A percentile compares a stretch with the other conserved stretches of the same genome.
These are phyloP conservation scores for Eucalyptus tenuipes DNA, from an alignment of 345 rosid genomes.

Conservation along the genomic window DNA sequence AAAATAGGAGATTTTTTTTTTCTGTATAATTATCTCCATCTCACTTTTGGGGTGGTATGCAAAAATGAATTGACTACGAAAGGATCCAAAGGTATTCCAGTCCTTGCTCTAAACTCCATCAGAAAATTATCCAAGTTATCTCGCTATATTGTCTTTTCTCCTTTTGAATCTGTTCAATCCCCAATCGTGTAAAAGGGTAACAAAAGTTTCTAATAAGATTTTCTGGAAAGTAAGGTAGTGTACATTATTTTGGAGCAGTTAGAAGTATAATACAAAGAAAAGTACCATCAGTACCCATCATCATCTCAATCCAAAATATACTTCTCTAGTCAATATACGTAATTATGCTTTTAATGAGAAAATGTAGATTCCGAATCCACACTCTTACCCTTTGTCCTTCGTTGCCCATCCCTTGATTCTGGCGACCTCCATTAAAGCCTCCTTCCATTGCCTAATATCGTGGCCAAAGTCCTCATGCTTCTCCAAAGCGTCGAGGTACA, in stretches of 20 bases:
- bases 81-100: background rate
- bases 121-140: background rate
- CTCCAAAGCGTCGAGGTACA: background rate
- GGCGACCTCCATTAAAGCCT: background rate
- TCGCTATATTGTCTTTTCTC: background rate
- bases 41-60: background rate
- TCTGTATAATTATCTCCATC: background rate
- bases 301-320: background rate
- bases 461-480: background rate
- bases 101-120: background rate
- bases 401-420: background rate
- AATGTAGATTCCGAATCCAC: accelerated
- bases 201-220: background rate
- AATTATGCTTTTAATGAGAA: background rate
- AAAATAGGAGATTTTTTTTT: background rate
- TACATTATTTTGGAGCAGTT: no score
- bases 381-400: background rate
- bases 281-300: no score
- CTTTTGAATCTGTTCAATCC: background rate
- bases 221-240: background rate
- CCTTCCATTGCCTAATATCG: background rate
- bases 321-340: background rate
- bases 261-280: no score
- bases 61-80: background rate
- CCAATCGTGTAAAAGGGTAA: background rate